Evolutionary conservation across 495 filamentous ascomycete genomes (phyloP).

Genomic region (Jackrogersella multiformis): DNA sequence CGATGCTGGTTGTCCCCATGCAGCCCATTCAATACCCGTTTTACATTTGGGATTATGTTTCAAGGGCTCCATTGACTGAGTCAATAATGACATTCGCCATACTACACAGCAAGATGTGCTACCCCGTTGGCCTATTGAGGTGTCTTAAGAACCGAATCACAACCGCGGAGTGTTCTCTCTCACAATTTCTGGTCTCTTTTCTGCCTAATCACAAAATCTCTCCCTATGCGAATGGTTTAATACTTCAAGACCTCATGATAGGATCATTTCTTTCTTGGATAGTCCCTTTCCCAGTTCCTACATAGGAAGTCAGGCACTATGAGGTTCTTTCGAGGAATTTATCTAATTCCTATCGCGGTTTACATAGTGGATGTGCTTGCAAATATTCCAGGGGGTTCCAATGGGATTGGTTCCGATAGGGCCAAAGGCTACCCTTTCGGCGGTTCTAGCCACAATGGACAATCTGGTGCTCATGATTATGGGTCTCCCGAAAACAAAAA

Average conservation of each 20-base stretch:
- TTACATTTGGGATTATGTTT: conserved; percentile 33
- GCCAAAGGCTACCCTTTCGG: not conserved
- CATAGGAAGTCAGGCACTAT: conserved; percentile 25
- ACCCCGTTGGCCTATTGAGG: conserved; percentile 4
- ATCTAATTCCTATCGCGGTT: conserved; percentile 19
- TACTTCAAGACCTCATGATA: conserved; percentile 30
- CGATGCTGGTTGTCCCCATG: conserved; percentile 1
- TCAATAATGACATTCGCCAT: conserved; percentile 34
- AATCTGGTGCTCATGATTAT: not conserved
- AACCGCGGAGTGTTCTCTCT: conserved; percentile 3
- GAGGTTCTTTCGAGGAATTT: conserved; percentile 26
- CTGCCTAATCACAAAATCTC: conserved; percentile 6
- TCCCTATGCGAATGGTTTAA: not conserved
- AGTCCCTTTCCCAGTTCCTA: conserved; percentile 20
- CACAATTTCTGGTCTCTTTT: not conserved
- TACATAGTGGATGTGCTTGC: conserved; percentile 7
- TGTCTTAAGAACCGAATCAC: conserved; percentile 27
- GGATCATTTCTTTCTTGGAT: conserved; percentile 15
- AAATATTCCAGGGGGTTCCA: conserved; percentile 11
- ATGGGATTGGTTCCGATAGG: conserved; percentile 9
- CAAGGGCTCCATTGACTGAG: conserved; percentile 3
- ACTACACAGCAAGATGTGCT: conserved; percentile 4
- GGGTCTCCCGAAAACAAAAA: not conserved
- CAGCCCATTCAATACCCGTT: conserved; percentile 23
- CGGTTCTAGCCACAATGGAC: conserved; percentile 15